These are phyloP conservation scores for Crithidia bombi DNA, from an alignment of 208 protist species.

Conservation along the genomic window DNA sequence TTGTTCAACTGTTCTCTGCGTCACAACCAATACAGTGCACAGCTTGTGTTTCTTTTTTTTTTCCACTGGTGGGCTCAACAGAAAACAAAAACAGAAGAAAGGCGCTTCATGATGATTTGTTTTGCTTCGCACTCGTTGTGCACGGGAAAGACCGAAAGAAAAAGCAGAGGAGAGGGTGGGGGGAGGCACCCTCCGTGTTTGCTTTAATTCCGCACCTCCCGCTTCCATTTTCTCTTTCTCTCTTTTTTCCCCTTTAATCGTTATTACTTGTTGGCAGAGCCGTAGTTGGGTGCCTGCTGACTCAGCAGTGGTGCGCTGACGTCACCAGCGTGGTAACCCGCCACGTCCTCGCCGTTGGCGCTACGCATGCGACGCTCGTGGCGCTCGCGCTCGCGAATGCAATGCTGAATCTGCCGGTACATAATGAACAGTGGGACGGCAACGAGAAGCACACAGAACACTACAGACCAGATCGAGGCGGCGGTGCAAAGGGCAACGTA, in stretches of 20 bases:
- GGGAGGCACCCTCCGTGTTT: background rate
- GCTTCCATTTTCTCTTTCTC: background rate
- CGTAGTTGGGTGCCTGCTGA: conserved; percentile 30
- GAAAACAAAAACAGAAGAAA: no score
- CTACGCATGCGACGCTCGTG: conserved; percentile 7
- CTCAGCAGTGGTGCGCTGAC: conserved; percentile 26
- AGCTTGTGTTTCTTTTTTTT: no score
- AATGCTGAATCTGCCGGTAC: conserved; percentile 35
- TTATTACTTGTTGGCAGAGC: conserved; percentile 15
- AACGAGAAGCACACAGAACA: conserved; percentile 43
- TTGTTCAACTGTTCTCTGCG: no score
- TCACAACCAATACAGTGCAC: no score
- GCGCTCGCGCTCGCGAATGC: conserved; percentile 9
- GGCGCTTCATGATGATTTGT: no score
- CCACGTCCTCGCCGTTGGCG: conserved; percentile 2
- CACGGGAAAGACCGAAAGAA: no score
- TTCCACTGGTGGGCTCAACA: no score
- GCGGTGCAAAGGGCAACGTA: conserved; percentile 85
- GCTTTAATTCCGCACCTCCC: background rate
- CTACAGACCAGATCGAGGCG: conserved; percentile 67
- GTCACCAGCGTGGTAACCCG: conserved; percentile 2
- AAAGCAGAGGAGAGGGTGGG: background rate
- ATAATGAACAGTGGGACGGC: conserved; percentile 35
- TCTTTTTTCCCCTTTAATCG: background rate
- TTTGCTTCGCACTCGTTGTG: no score